These are phyloP conservation scores for Leccinum ponderosum DNA, from an alignment of 1,284 basidiomycete genomes.

Conservation along the genomic window DNA sequence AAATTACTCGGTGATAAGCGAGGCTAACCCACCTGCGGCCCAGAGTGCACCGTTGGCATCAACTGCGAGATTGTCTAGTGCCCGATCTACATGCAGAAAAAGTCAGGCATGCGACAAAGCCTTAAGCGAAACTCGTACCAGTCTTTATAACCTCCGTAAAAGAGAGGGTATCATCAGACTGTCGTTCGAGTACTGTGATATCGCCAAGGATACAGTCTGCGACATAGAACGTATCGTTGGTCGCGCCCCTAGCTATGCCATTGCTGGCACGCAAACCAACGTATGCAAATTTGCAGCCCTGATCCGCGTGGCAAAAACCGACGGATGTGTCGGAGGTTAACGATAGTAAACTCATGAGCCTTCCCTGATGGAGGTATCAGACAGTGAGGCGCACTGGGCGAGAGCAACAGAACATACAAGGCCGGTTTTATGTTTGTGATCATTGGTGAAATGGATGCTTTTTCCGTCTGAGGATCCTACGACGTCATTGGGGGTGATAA, in stretches of 20 bases:
- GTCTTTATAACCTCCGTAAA: constrained; percentile 45
- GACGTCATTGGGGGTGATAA: constrained; percentile 72
- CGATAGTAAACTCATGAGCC: constrained; percentile 38
- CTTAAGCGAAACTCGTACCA: constrained; percentile 35
- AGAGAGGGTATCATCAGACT: constrained; percentile 55
- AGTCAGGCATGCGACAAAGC: not conserved
- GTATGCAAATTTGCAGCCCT: constrained; percentile 59
- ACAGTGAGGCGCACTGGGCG: not conserved
- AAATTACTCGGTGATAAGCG: constrained; percentile 2
- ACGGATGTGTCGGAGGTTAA: constrained; percentile 44
- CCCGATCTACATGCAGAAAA: constrained; percentile 38
- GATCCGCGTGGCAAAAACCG: constrained; percentile 56
- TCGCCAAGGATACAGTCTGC: constrained; percentile 41
- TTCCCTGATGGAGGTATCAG: constrained; percentile 22
- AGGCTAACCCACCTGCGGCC: constrained; percentile 47
- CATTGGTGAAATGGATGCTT: constrained; percentile 71
- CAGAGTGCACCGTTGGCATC: constrained; percentile 59
- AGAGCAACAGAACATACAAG: constrained; percentile 36
- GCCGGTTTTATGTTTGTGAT: constrained; percentile 54
- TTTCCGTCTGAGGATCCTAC: constrained; percentile 60
- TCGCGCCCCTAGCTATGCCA: constrained; percentile 51
- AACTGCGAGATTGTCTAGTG: constrained; percentile 56
- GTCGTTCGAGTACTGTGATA: constrained; percentile 53
- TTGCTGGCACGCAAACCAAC: constrained; percentile 48
- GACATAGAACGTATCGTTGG: constrained; percentile 58